Conservation (phyloP, 495 filamentous ascomycete genomes). For the Corynascus novoguineensis region DNA sequence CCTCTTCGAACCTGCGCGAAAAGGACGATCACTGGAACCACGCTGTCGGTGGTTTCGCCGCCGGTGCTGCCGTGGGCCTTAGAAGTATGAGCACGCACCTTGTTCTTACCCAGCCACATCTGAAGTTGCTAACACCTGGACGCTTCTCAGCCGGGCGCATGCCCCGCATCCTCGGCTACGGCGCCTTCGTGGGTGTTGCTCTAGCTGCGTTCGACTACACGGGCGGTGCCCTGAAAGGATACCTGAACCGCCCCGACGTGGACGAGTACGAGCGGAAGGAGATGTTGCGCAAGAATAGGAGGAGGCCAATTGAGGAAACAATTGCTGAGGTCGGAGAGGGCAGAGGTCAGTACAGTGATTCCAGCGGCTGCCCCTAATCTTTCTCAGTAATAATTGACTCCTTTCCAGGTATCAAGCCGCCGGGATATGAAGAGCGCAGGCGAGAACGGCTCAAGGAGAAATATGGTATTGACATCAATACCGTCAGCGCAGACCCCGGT, state of each 20-base stretch:
- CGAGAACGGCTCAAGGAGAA: conserved; percentile 77
- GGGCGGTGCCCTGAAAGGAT: conserved; percentile 61
- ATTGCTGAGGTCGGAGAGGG: conserved; percentile 82
- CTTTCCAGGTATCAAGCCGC: conserved; percentile 65
- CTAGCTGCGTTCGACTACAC: conserved; percentile 72
- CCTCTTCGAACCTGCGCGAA: conserved; percentile 43
- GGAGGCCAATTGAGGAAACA: conserved; percentile 76
- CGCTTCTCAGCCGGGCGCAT: conserved; percentile 57
- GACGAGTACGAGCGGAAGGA: conserved; percentile 83
- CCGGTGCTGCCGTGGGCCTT: conserved; percentile 37
- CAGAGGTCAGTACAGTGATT: conserved; percentile 56
- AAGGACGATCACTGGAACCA: conserved; percentile 40
- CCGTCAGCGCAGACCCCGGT: conserved; percentile 40
- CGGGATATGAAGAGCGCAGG: conserved; percentile 83
- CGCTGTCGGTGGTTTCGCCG: conserved; percentile 36
- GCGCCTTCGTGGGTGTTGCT: conserved; percentile 56
- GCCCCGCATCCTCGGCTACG: conserved; percentile 74
- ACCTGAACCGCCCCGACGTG: conserved; percentile 47
- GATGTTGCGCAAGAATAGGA: conserved; percentile 62
- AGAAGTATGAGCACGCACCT: conserved; percentile 30
- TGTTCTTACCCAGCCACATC: no score
- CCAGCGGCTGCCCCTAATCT: not conserved
- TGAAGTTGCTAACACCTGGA: not conserved
- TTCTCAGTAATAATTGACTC: conserved; percentile 26
- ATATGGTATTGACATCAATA: conserved; percentile 78